Percentiles rank a stretch among this genome's conserved stretches.
phyloP scores from a whole-genome alignment of 2,329 filamentous ascomycete genomes.

The Trichophyton mentagrophytes region DNA sequence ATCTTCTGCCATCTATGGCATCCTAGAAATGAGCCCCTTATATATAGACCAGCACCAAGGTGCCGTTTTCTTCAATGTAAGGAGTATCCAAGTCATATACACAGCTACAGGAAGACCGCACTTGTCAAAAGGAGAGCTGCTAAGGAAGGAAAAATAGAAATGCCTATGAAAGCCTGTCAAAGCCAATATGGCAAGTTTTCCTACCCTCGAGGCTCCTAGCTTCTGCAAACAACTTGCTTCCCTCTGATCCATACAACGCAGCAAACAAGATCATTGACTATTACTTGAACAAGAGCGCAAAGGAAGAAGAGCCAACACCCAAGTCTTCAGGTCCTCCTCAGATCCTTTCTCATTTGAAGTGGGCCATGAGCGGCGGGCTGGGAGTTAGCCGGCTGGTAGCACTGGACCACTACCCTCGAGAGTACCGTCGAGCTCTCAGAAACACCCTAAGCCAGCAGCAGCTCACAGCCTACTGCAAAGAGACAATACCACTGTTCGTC shows the following conservation, averaged over 20 bases:
- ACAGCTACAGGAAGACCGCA: too few relatives aligned
- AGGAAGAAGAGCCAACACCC: neutral
- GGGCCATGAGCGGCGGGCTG: neutral
- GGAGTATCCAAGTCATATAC: too few relatives aligned
- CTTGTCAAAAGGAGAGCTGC: neutral
- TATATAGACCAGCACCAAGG: too few relatives aligned
- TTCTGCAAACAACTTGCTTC: neutral
- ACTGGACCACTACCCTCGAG: slow-evolving; percentile 15
- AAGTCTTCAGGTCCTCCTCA: neutral
- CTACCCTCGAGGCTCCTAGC: neutral
- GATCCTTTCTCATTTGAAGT: neutral
- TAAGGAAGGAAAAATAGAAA: neutral
- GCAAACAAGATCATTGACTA: neutral
- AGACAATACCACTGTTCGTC: slow-evolving; percentile 18
- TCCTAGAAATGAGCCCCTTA: too few relatives aligned
- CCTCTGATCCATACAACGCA: neutral
- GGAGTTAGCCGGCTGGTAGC: neutral
- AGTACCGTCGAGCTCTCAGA: slow-evolving; percentile 17
- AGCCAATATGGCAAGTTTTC: neutral
- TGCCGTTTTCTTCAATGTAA: too few relatives aligned
- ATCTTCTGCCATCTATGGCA: too few relatives aligned
- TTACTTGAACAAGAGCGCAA: neutral
- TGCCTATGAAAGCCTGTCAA: neutral
- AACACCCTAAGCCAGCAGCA: slow-evolving; percentile 17
- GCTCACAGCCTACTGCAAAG: slow-evolving; percentile 13